Percentiles rank a stretch among this genome's conserved stretches.
These are phyloP conservation scores for Solanum boliviense DNA, from an alignment of 257 asterid genomes.

Conservation along the genomic window DNA sequence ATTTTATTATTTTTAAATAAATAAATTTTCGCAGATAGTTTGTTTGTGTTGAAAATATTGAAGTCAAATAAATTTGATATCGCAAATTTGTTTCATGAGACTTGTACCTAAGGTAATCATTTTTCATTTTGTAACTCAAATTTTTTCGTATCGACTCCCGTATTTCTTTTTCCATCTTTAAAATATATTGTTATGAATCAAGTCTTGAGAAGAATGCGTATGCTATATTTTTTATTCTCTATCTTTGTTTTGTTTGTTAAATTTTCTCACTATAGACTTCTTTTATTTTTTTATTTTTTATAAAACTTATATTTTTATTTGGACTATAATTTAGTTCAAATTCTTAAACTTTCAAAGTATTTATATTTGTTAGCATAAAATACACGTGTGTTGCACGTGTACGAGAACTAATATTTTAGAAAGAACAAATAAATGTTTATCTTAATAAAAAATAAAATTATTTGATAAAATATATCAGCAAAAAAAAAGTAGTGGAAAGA, in stretches of 20 bases:
- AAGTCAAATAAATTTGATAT: not conserved
- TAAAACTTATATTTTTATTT: not conserved
- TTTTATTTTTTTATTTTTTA: no score
- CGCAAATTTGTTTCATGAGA: not conserved
- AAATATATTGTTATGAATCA: no score
- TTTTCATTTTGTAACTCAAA: not conserved
- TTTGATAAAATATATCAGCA: not conserved
- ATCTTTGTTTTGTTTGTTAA: not conserved
- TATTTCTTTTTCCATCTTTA: not conserved
- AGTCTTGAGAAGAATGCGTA: not conserved
- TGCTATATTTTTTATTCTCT: not conserved
- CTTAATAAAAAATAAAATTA: not conserved
- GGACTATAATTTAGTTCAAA: not conserved
- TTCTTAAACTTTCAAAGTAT: not conserved
- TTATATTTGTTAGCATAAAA: not conserved
- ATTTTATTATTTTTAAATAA: not conserved
- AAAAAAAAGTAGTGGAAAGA: not conserved
- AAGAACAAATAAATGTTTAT: not conserved
- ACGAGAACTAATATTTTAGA: not conserved
- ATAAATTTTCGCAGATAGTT: not conserved
- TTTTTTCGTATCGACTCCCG: fast-evolving
- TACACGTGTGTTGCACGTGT: not conserved
- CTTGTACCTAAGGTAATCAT: not conserved
- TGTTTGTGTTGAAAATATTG: not conserved
- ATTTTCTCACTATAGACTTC: no score